Evolutionary conservation across 2,329 filamentous ascomycete species (phyloP).

Genomic region (Leptographium flavum): DNA sequence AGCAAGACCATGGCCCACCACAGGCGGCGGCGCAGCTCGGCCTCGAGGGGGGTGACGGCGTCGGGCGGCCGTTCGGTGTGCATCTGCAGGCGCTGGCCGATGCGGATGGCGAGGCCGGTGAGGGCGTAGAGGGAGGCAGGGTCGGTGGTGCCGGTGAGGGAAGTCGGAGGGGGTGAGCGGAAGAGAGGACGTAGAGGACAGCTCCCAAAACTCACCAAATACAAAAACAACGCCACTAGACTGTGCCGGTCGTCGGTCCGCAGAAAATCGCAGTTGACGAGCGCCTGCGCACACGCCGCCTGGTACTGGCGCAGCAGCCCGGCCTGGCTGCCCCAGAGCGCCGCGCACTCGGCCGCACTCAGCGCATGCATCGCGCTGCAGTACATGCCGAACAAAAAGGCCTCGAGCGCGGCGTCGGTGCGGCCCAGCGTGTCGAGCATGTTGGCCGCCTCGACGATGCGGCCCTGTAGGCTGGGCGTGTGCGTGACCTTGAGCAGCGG

Average conservation of each 20-base stretch:
- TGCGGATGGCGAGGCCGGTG: conserved; percentile 39
- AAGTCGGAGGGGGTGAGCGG: no score
- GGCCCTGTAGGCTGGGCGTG: conserved; percentile 35
- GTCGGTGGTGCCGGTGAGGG: no score
- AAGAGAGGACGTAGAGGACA: no score
- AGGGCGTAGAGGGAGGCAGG: no score
- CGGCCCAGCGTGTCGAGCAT: no score
- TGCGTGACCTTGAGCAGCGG: conserved; percentile 46
- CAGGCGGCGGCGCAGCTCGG: conserved; percentile 43
- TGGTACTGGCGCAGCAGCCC: conserved; percentile 19
- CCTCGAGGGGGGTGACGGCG: conserved; percentile 25
- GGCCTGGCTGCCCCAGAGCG: conserved; percentile 22
- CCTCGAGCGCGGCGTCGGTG: conserved; percentile 29
- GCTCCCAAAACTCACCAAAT: no score
- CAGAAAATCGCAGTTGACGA: conserved; percentile 35
- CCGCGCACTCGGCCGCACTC: conserved; percentile 25
- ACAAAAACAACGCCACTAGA: conserved; percentile 41
- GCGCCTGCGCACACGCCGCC: conserved; percentile 30
- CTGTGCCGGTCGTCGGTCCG: conserved; percentile 34
- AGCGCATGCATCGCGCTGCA: conserved; percentile 25
- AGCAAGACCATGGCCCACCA: conserved; percentile 48
- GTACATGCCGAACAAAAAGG: conserved; percentile 42
- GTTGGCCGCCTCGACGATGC: conserved; percentile 37
- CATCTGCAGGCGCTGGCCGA: conserved; percentile 34
- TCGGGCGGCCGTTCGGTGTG: conserved; percentile 11